Percentiles rank a stretch among this genome's conserved stretches.
Evolutionary conservation across 495 filamentous ascomycete species (phyloP).

Genomic region (Hypomontagnella monticulosa): DNA sequence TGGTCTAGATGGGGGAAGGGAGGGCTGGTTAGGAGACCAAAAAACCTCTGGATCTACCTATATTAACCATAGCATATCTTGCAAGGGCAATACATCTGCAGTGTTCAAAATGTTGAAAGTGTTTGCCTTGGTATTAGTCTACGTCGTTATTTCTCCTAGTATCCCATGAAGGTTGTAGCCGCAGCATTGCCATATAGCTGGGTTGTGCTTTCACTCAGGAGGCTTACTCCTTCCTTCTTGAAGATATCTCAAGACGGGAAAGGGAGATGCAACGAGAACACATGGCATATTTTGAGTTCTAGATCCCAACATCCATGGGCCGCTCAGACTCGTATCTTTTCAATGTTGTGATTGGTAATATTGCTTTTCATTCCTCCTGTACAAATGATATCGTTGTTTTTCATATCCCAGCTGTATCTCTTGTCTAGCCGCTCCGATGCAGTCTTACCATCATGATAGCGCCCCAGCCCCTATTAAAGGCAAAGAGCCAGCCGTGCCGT

Average conservation of each 20-base stretch:
- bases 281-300: too few relatives aligned
- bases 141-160: too few relatives aligned
- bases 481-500: slow-evolving; percentile 12
- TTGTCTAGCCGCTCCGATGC: slow-evolving; percentile 30
- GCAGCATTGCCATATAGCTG: too few relatives aligned
- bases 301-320: too few relatives aligned
- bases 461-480: slow-evolving; percentile 22
- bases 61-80: too few relatives aligned
- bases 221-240: too few relatives aligned
- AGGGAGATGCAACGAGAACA: too few relatives aligned
- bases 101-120: background rate
- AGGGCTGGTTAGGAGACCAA: slow-evolving; percentile 7
- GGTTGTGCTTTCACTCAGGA: too few relatives aligned
- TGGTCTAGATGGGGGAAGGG: slow-evolving; percentile 19
- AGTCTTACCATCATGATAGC: slow-evolving; percentile 38
- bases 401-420: slow-evolving; percentile 4
- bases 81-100: background rate
- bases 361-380: background rate
- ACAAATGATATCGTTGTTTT: slow-evolving; percentile 8
- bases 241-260: too few relatives aligned
- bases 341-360: background rate
- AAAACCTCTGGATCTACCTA: slow-evolving; percentile 27
- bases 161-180: too few relatives aligned
- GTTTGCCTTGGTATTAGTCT: too few relatives aligned
- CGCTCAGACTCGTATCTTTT: too few relatives aligned